Base-by-base conservation (phyloP, 192 early-diverging fungal genomes). In the Blastocladiella britannica region DNA sequence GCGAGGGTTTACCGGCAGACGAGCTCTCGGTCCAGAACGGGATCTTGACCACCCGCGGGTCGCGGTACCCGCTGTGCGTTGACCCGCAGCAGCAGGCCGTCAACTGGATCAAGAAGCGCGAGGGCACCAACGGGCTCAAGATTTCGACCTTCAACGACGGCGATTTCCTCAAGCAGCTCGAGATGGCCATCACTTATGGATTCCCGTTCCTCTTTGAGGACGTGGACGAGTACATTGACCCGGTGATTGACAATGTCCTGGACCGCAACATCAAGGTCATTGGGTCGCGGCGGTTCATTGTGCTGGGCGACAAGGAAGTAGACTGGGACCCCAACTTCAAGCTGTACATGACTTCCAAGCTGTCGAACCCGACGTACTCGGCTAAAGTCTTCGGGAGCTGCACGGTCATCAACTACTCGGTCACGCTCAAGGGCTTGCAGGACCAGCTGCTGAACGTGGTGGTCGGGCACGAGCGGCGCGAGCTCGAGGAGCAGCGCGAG, bases 341-440 rank as follows among this genome's bases (percentile, higher is more conserved):
- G 3, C 67, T 97, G 25, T 94, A 91, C 75, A 65, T 99, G 62
- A 75, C 89, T 4, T 97, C 94, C 5, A 80, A 91, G 59, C 89
- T 97, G 63, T 86, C 96, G 15, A 83, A 87, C 5, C 85, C 89
- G 26, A 70, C 72, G 64, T 95, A 97, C 76, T 73, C 87, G n/a
- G 90, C 96, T 0, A 94, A 99, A 62, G 79, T 99, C 12, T 92
- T 84, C 73, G 85, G 83, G 63, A 84, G 96, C 52, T 92, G 95
- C 5, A 97, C 96, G 4, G 92, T 99, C 72, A 91, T 99, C 51
- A 99, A 97, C 81, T 99, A 97, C 63, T 91, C 94, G 0, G 87
- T 97, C 20, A 99, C 96, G 7, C 83, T 91, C 28, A 82, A 83
- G 28, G 91, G 89, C 70, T 71, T 99, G 56, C 92, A 96, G 70